Percentiles rank a stretch among this genome's conserved stretches.
These are phyloP conservation scores for Colletotrichum neosansevieriae DNA, from an alignment of 2,329 filamentous ascomycete genomes.

Conservation along the genomic window DNA sequence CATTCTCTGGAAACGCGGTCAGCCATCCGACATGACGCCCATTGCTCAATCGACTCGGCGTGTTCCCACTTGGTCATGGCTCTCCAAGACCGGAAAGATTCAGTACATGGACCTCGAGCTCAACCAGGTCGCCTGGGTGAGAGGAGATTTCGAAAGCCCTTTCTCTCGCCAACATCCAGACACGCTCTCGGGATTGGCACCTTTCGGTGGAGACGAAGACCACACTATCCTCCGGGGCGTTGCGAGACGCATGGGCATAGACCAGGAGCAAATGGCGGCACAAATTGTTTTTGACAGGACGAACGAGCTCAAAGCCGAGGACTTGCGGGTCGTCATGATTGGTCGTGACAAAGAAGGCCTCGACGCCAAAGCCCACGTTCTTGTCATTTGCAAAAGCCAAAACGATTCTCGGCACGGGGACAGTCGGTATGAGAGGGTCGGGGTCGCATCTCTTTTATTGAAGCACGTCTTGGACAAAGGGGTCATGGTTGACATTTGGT, in stretches of 20 bases:
- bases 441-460: conserved; percentile 5
- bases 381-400: conserved; percentile 3
- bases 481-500: conserved; percentile 10
- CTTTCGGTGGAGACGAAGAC: not conserved
- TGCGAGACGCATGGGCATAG: conserved; percentile 2
- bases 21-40: not conserved
- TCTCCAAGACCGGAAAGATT: conserved; percentile 25
- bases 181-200: not conserved
- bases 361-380: conserved; percentile 5
- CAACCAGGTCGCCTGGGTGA: conserved; percentile 9
- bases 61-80: conserved; percentile 31
- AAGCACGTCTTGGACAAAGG: not conserved
- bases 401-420: not conserved
- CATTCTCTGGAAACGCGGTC: conserved; percentile 25
- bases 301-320: not conserved
- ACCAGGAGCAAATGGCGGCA: not conserved
- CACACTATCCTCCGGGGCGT: not conserved
- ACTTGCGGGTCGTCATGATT: not conserved
- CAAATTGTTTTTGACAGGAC: conserved; percentile 4
- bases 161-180: not conserved
- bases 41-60: not conserved
- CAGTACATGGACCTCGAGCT: conserved; percentile 22
- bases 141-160: conserved; percentile 13
- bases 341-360: conserved; percentile 9
- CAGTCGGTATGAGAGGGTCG: conserved; percentile 1